Evolutionary conservation across 2,329 filamentous ascomycete genomes (phyloP).

Genomic region (Aspergillus intermedius): DNA sequence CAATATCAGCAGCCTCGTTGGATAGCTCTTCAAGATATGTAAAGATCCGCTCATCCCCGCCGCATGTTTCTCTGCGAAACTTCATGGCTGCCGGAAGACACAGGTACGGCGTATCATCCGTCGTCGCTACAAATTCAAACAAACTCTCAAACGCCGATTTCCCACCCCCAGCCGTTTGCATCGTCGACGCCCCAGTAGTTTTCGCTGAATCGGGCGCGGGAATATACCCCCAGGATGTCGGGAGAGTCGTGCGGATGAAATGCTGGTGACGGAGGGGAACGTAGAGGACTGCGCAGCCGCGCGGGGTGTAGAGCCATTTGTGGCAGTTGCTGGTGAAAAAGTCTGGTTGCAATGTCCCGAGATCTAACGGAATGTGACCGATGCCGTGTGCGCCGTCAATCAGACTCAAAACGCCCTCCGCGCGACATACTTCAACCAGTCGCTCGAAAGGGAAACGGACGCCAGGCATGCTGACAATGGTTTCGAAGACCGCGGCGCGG

Average conservation of each 20-base stretch:
- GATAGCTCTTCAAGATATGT: constrained; percentile 59
- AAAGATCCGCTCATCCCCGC: constrained; percentile 66
- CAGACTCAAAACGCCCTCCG: constrained; percentile 62
- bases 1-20: constrained; percentile 53
- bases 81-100: constrained; percentile 64
- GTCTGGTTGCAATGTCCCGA: constrained; percentile 63
- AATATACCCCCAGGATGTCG: constrained; percentile 73
- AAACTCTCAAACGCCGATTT: constrained; percentile 60
- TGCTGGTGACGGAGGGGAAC: constrained; percentile 70
- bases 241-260: constrained; percentile 65
- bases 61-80: constrained; percentile 63
- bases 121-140: constrained; percentile 72
- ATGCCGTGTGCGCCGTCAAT: constrained; percentile 82
- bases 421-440: constrained; percentile 58
- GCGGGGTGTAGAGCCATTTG: constrained; percentile 81
- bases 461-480: constrained; percentile 70
- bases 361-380: constrained; percentile 68
- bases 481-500: constrained; percentile 69
- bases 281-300: constrained; percentile 74
- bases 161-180: constrained; percentile 26
- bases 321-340: constrained; percentile 85
- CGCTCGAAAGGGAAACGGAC: constrained; percentile 71
- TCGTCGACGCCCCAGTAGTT: constrained; percentile 42
- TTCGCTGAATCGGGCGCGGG: constrained; percentile 29
- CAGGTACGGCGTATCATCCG: constrained; percentile 65